Conservation (phyloP, 2,329 filamentous ascomycete species). For the Akanthomyces lecanii region DNA sequence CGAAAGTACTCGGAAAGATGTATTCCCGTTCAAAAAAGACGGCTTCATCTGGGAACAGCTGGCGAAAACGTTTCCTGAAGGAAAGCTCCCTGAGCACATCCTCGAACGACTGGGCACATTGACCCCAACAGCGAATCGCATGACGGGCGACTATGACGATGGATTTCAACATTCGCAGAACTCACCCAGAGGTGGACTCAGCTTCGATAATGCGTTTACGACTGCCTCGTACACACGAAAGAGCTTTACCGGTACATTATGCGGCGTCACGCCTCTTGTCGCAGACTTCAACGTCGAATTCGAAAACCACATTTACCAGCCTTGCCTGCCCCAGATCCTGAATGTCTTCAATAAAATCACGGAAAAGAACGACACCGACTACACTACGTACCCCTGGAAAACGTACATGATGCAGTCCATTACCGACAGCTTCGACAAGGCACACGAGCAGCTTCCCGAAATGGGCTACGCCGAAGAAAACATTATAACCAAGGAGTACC, state of each 20-base stretch:
- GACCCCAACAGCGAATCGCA: constrained; percentile 30
- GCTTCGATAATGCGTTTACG: constrained; percentile 37
- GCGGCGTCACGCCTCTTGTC: constrained; percentile 37
- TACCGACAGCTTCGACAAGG: constrained; percentile 32
- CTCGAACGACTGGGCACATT: constrained; percentile 26
- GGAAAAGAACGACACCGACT: constrained; percentile 19
- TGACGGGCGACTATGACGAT: constrained; percentile 34
- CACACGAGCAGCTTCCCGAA: constrained; percentile 26
- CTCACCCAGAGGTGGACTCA: constrained; percentile 35
- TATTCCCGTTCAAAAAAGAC: constrained; percentile 41
- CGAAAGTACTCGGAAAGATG: constrained; percentile 42
- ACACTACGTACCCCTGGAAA: constrained; percentile 28
- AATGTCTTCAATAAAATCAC: constrained; percentile 30
- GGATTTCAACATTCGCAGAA: constrained; percentile 21
- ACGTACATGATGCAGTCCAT: constrained; percentile 32
- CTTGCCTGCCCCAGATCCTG: constrained; percentile 38
- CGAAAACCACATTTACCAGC: constrained; percentile 40
- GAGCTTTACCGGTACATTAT: constrained; percentile 38
- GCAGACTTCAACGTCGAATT: constrained; percentile 41
- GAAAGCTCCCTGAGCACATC: constrained; percentile 30
- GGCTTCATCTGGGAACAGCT: constrained; percentile 35
- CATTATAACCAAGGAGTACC: constrained; percentile 28
- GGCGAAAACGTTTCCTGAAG: constrained; percentile 28
- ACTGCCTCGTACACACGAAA: constrained; percentile 42
- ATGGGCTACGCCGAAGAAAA: constrained; percentile 29